phyloP scores from a whole-genome alignment of 2,329 filamentous ascomycete species.

The Aureobasidium uvarum region DNA sequence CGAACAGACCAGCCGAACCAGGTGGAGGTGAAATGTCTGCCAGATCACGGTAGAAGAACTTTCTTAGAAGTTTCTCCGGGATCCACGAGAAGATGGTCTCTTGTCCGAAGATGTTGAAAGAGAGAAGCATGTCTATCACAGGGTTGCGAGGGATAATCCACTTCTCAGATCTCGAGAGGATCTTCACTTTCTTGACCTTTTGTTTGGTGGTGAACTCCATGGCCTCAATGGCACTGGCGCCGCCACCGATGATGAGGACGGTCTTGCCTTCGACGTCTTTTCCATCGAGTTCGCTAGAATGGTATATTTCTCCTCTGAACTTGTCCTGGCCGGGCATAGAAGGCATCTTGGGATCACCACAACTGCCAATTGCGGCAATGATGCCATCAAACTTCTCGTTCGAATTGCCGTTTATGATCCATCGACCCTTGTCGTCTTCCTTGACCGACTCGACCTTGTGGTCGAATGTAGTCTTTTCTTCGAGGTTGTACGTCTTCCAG shows the following conservation, averaged over 20 bases:
- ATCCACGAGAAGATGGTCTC: slow-evolving; percentile 75
- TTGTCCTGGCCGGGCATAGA: slow-evolving; percentile 66
- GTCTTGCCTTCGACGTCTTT: slow-evolving; percentile 71
- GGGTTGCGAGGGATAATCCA: slow-evolving; percentile 85
- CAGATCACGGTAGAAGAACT: slow-evolving; percentile 81
- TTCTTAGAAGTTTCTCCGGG: slow-evolving; percentile 70
- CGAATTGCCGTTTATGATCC: slow-evolving; percentile 72
- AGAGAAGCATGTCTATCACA: slow-evolving; percentile 68
- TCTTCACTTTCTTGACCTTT: slow-evolving; percentile 65
- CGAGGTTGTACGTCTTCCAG: slow-evolving; percentile 72
- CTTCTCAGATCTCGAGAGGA: slow-evolving; percentile 76
- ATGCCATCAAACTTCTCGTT: slow-evolving; percentile 76
- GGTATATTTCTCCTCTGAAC: slow-evolving; percentile 70
- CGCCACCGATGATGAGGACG: slow-evolving; percentile 73
- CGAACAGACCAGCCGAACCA: slow-evolving; percentile 65
- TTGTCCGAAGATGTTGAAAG: slow-evolving; percentile 74
- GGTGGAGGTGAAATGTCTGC: slow-evolving; percentile 65
- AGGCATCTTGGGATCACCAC: slow-evolving; percentile 73
- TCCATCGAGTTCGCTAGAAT: slow-evolving; percentile 72
- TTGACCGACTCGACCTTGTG: slow-evolving; percentile 67
- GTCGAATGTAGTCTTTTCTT: slow-evolving; percentile 69
- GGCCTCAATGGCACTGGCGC: slow-evolving; percentile 77
- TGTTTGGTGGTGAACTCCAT: slow-evolving; percentile 72
- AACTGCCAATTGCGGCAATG: slow-evolving; percentile 75
- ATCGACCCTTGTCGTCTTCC: slow-evolving; percentile 65